Evolutionary conservation across 805 yeast species (phyloP).

Genomic region (Candida tammaniensis): DNA sequence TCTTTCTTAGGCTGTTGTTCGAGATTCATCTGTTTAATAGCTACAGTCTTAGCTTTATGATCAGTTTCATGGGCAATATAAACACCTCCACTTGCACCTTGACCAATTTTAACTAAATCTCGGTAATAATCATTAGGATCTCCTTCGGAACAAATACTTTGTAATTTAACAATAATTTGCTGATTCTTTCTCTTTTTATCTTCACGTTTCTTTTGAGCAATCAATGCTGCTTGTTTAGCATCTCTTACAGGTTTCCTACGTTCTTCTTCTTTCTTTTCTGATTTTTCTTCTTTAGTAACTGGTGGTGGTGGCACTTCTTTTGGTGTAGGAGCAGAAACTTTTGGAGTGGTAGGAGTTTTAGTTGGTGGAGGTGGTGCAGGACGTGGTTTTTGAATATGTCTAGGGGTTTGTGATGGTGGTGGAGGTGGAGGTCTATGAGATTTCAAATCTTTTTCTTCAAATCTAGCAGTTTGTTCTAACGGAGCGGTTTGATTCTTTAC

Average conservation of each 20-base stretch:
- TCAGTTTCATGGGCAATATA: constrained; percentile 72
- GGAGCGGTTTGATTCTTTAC: constrained; percentile 34
- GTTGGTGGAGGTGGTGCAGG: constrained; percentile 12
- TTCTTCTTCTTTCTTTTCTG: constrained; percentile 7
- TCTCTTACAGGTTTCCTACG: constrained; percentile 42
- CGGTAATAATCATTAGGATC: constrained; percentile 75
- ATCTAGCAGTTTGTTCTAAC: constrained; percentile 26
- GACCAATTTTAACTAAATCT: constrained; percentile 83
- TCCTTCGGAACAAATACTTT: constrained; percentile 76
- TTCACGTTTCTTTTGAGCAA: constrained; percentile 69
- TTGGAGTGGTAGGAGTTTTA: background rate
- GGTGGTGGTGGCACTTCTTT: constrained; percentile 4
- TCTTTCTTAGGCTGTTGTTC: constrained; percentile 96
- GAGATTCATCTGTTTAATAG: constrained; percentile 94
- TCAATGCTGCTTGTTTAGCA: constrained; percentile 52
- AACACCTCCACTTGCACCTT: constrained; percentile 98
- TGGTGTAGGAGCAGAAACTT: background rate
- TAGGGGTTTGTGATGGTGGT: constrained; percentile 25
- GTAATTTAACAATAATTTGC: constrained; percentile 67
- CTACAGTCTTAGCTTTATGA: constrained; percentile 59
- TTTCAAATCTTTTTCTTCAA: constrained; percentile 24
- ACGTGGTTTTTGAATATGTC: constrained; percentile 10
- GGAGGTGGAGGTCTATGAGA: constrained; percentile 44
- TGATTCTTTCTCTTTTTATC: constrained; percentile 70
- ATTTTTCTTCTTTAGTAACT: constrained; percentile 12